These are phyloP conservation scores for Isabelozyma gotoi DNA, from an alignment of 805 yeast genomes.

Conservation along the genomic window DNA sequence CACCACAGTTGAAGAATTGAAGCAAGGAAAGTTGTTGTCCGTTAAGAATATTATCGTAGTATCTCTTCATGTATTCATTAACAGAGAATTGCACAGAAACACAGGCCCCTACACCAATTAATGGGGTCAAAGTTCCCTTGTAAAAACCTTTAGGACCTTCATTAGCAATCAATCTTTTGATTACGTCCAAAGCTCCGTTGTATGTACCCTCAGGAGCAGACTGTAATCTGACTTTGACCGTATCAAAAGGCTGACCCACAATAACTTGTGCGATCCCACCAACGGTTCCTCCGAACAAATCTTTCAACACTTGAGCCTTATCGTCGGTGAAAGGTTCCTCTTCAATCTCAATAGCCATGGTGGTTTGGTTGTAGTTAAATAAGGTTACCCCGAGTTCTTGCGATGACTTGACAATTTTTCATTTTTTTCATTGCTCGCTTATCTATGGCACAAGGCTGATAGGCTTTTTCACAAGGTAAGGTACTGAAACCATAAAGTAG, in stretches of 20 bases:
- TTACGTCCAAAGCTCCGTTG: constrained; percentile 73
- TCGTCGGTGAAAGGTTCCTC: constrained; percentile 37
- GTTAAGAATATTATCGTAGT: constrained; percentile 49
- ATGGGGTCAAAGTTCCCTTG: constrained; percentile 47
- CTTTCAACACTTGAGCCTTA: constrained; percentile 59
- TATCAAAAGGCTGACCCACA: constrained; percentile 95
- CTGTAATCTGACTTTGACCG: constrained; percentile 90
- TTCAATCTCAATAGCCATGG: constrained; percentile 45
- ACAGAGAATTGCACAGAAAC: constrained; percentile 95
- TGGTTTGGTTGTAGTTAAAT: neutral
- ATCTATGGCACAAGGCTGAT: too few relatives aligned
- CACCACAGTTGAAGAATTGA: constrained; percentile 82
- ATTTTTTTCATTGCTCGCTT: too few relatives aligned
- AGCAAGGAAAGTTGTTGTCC: constrained; percentile 48
- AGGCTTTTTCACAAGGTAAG: too few relatives aligned
- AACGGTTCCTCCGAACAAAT: constrained; percentile 85
- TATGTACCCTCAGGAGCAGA: constrained; percentile 79
- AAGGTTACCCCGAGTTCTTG: too few relatives aligned
- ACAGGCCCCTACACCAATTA: constrained; percentile 82
- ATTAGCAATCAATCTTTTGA: constrained; percentile 57
- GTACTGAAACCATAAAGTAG: too few relatives aligned
- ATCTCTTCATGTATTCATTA: constrained; percentile 89
- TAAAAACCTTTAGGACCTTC: constrained; percentile 44
- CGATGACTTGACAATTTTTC: too few relatives aligned
- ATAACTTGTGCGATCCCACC: constrained; percentile 97